Base-by-base conservation (phyloP, 2,329 filamentous ascomycete species). In the Cladosporium sp. region DNA sequence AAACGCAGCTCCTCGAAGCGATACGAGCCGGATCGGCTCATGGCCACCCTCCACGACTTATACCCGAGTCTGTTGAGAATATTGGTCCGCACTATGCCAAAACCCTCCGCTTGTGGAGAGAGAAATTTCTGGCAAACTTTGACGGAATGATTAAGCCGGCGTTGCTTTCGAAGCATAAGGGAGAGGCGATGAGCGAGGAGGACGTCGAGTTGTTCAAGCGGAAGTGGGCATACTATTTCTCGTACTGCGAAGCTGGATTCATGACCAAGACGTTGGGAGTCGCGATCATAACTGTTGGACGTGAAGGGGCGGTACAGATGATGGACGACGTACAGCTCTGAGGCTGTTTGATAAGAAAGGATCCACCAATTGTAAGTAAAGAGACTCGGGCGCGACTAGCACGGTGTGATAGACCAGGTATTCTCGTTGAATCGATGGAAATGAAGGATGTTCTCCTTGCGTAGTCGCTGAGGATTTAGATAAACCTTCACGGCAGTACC, bases 191-290 rank as follows among this genome's bases (percentile, higher is more conserved):
- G 81, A 81, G 77, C 0, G 79, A 86, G 55, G 80, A 80, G 42
- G 85, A 85, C 38, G 78, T 88, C 0, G 83, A 87, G 40, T 79
- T 89, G 1, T 91, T 90, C 67, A 81, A 80, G 67, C 79, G 83
- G 63, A 90, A 89, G 70, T 91, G 88, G 88, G 82, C 88, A 77
- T 91, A 90, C 67, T 91, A 90, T 69, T 91, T 90, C 72, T 79
- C 82, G 19, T 90, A 90, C 69, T 90, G 87, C 62, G 88, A 90
- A 70, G 87, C 87, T 39, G 88, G 87, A 0, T 90, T 91, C 67
- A 75, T 82, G 59, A 88, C 84, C 6, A 89, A 89, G 73, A 88
- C 86, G 2, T 70, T 91, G 19, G 87, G 87, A 2, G 88, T 90
- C 72, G 85, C 85, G 1, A 88, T 90, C 51, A 84, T 92, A 62